Evolutionary conservation across 176 grass and related monocot species (phyloP).

Genomic region (Triticum dicoccoides): DNA sequence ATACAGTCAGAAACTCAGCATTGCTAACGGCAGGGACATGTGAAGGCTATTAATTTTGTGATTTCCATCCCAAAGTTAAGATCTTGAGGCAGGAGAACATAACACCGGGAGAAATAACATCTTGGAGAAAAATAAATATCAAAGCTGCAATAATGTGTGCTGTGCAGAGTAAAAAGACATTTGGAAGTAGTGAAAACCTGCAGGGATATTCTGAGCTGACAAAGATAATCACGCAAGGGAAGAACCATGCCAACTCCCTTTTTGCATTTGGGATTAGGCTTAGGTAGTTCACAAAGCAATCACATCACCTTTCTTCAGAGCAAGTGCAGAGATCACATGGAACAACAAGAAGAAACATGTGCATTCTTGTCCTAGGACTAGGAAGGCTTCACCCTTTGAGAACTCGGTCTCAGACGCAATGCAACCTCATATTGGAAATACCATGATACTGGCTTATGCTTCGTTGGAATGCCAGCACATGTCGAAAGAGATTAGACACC

Average conservation of each 20-base stretch:
- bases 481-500: not conserved
- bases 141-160: not conserved
- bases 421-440: not conserved
- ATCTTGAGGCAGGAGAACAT: not conserved
- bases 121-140: not conserved
- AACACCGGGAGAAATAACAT: not conserved
- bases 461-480: not conserved
- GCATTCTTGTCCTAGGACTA: not conserved
- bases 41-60: not conserved
- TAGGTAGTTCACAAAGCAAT: not conserved
- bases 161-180: not conserved
- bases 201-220: constrained; percentile 5
- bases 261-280: not conserved
- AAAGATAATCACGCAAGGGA: not conserved
- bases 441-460: not conserved
- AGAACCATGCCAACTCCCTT: not conserved
- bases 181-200: not conserved
- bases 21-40: not conserved
- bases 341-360: constrained; percentile 6
- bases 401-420: not conserved
- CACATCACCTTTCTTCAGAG: not conserved
- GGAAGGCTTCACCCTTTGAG: not conserved
- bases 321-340: not conserved
- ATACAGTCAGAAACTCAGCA: not conserved
- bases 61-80: not conserved